Conservation (phyloP, 768 basidiomycete genomes). For the Mycena metata region DNA sequence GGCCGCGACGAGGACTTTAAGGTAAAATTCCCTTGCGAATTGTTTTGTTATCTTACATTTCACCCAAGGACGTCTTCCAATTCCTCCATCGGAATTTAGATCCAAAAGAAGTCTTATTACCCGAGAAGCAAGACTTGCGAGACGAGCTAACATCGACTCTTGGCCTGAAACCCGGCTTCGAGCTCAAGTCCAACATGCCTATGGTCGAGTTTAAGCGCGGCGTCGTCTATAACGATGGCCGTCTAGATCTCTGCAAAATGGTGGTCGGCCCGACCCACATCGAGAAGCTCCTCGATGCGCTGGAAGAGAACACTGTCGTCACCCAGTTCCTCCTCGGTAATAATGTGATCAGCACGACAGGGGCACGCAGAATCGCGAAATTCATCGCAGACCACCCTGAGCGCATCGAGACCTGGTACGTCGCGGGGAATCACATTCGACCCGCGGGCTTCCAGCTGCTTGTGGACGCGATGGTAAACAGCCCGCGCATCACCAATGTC, state of each 20-base stretch:
- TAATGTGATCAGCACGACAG: constrained; percentile 36
- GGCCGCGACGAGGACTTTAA: constrained; percentile 29
- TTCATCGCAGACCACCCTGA: constrained; percentile 35
- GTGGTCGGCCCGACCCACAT: constrained; percentile 38
- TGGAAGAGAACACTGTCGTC: constrained; percentile 31
- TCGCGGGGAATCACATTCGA: constrained; percentile 36
- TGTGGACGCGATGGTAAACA: constrained; percentile 36
- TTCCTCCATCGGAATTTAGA: constrained; percentile 33
- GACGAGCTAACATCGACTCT: constrained; percentile 24
- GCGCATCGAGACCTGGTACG: constrained; percentile 38
- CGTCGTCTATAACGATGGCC: constrained; percentile 37
- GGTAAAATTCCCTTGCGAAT: not conserved
- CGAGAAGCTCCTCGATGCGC: constrained; percentile 35
- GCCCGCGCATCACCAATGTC: constrained; percentile 29
- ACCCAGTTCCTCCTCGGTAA: constrained; percentile 38
- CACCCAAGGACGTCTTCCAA: constrained; percentile 29
- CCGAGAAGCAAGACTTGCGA: constrained; percentile 15
- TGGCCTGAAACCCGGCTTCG: constrained; percentile 25
- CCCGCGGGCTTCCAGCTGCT: constrained; percentile 29
- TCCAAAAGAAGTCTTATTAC: constrained; percentile 28
- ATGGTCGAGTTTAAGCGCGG: constrained; percentile 40
- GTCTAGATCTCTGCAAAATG: constrained; percentile 40
- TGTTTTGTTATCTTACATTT: not conserved
- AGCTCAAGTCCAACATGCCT: constrained; percentile 33
- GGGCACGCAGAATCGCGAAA: constrained; percentile 34